Base-by-base conservation (phyloP, 108 stramenopile species). In the Craspedostauros australis region DNA sequence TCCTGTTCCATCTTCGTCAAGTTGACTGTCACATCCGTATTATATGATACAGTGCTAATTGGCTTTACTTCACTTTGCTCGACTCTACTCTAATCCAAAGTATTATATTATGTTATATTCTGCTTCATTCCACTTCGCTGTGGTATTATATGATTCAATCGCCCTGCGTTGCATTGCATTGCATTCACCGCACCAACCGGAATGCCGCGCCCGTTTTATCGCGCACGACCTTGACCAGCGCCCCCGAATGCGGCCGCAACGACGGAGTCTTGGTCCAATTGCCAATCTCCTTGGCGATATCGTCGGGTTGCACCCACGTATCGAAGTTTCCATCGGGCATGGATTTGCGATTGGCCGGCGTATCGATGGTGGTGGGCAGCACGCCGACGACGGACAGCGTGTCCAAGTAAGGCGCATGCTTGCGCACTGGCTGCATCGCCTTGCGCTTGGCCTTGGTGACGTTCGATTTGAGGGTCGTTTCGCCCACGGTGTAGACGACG, bases 231-330 rank as follows among this genome's bases (percentile, higher is more conserved):
- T 90, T 90, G n/a, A 90, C 69, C 48, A 90, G 70, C 51, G 73
- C 73, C 5, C 88, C 88, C 28, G 83, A 84, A 53, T 90, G 80
- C 5, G 88, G 88, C 38, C 88, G 66, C 26, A 90, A 61, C 9
- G 44, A 39, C 2, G 84, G 79, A 25, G 67, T 61, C 27, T 67
- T 45, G 32, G 83, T 69, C 82, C 84, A 90, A 23, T 57, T 60
- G 22, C 76, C 82, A 69, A 90, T 86, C 57, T 86, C 82, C 26
- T 60, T 71, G 29, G 84, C 84, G 66, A 90, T 82, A 51, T 80
- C 79, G 27, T 62, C 64, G 1, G 84, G 75, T 39, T 86, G 76
- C 27, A 80, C 78, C 84, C 84, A 83, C 18, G 57, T 56, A 7
- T 62, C 57, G 34, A 63, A 66, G 40, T 73, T 50, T 5, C 39